Conservation (phyloP, 805 yeast genomes). For the Wickerhamomyces xylosicus region DNA sequence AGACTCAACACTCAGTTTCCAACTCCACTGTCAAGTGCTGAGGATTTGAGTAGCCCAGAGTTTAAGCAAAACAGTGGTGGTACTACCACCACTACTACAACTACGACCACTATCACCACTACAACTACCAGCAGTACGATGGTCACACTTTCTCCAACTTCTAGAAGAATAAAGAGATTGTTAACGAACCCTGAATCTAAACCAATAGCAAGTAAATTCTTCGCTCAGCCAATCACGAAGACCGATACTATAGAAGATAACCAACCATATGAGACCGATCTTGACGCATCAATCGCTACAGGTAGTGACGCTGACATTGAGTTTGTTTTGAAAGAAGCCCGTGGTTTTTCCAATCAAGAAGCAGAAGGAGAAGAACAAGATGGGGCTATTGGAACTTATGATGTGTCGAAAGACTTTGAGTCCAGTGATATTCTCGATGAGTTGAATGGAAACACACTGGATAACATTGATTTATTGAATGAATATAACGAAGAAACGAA, state of each 20-base stretch:
- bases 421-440: background rate
- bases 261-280: background rate
- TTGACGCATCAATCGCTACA: background rate
- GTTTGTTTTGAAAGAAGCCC: background rate
- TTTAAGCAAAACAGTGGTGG: background rate
- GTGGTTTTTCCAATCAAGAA: background rate
- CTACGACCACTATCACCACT: background rate
- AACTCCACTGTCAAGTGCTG: background rate
- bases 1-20: background rate
- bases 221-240: slow-evolving; percentile 1
- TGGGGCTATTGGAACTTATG: background rate
- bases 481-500: background rate
- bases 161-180: slow-evolving; percentile 13
- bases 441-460: background rate
- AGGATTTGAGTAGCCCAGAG: background rate
- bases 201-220: slow-evolving; percentile 11
- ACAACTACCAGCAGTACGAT: background rate
- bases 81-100: background rate
- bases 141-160: slow-evolving; percentile 11
- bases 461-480: background rate
- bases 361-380: background rate
- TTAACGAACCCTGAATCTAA: slow-evolving; percentile 3
- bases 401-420: background rate
- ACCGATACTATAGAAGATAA: background rate
- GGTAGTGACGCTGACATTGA: background rate